phyloP scores from a whole-genome alignment of 1,284 basidiomycete genomes.

The Ganoderma lingzhi region DNA sequence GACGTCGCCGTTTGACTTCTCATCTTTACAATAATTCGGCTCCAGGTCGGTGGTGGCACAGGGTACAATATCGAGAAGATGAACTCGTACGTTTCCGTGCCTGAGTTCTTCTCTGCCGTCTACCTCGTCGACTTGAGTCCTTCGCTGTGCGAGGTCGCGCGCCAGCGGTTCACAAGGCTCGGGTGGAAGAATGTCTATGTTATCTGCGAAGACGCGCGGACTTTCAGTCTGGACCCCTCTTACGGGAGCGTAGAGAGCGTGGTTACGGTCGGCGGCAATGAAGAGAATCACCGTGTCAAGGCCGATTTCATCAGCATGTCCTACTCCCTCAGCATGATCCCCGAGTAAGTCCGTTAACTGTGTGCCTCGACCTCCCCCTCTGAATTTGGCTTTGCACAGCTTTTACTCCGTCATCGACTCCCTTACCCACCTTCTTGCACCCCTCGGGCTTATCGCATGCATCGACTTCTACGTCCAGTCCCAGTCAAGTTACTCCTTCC shows the following conservation, averaged over 20 bases:
- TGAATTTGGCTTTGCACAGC: constrained; percentile 7
- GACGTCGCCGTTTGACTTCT: background rate
- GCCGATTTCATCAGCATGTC: constrained; percentile 34
- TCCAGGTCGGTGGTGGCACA: constrained; percentile 32
- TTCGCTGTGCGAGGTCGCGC: constrained; percentile 31
- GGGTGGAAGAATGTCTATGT: constrained; percentile 35
- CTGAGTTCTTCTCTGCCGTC: constrained; percentile 32
- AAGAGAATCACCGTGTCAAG: constrained; percentile 21
- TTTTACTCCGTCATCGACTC: constrained; percentile 36
- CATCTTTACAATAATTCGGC: background rate
- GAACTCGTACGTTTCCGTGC: constrained; percentile 29
- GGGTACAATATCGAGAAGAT: constrained; percentile 36
- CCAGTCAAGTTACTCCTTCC: constrained; percentile 32
- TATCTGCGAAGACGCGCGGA: constrained; percentile 33
- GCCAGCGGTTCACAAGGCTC: constrained; percentile 27
- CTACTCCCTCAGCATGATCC: constrained; percentile 35
- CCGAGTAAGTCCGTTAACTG: constrained; percentile 26
- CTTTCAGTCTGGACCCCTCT: constrained; percentile 24
- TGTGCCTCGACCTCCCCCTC: too few relatives aligned
- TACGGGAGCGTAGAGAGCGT: constrained; percentile 9
- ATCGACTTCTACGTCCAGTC: constrained; percentile 36
- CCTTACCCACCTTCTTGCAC: constrained; percentile 31
- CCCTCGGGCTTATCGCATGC: constrained; percentile 31
- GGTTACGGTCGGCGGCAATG: background rate
- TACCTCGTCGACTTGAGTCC: constrained; percentile 35